Evolutionary conservation across 169 alveolate genomes (phyloP).

Genomic region (Cryptosporidium bovis): DNA sequence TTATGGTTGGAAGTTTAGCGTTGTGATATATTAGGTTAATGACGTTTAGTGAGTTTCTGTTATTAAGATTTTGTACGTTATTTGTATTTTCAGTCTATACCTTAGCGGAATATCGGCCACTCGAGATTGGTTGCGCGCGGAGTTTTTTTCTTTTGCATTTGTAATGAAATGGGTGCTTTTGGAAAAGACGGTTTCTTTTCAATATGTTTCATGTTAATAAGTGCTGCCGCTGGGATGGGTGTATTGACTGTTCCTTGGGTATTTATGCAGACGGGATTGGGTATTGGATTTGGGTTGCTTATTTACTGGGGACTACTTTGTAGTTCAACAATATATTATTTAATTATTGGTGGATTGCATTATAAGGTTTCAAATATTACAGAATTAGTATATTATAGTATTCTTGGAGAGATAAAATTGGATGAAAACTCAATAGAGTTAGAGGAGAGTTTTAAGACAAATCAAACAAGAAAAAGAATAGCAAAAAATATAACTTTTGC

Average conservation of each 20-base stretch:
- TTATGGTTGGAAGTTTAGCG: too few relatives aligned
- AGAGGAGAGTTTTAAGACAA: neutral
- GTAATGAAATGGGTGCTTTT: neutral
- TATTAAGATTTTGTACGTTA: neutral
- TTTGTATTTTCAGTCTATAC: neutral
- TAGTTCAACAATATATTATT: conserved; percentile 50
- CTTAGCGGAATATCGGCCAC: too few relatives aligned
- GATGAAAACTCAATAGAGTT: neutral
- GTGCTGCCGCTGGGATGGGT: conserved; percentile 75
- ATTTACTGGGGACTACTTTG: conserved; percentile 58
- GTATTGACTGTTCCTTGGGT: conserved; percentile 68
- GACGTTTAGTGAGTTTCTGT: neutral
- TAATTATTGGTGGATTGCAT: conserved; percentile 59
- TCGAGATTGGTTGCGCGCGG: neutral
- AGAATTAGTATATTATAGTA: conserved; percentile 53
- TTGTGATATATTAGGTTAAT: too few relatives aligned
- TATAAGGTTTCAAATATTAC: conserved; percentile 57
- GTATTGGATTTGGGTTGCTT: conserved; percentile 29
- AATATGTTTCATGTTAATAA: conserved; percentile 49
- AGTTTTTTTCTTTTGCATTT: neutral
- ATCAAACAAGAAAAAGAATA: conserved; percentile 3
- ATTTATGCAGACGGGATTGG: conserved; percentile 49
- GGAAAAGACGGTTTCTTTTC: conserved; percentile 36
- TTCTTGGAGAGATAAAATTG: conserved; percentile 40
- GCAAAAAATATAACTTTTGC: conserved; percentile 20